These are phyloP conservation scores for Podaxis sp. DNA, from an alignment of 768 basidiomycete species.

Conservation along the genomic window DNA sequence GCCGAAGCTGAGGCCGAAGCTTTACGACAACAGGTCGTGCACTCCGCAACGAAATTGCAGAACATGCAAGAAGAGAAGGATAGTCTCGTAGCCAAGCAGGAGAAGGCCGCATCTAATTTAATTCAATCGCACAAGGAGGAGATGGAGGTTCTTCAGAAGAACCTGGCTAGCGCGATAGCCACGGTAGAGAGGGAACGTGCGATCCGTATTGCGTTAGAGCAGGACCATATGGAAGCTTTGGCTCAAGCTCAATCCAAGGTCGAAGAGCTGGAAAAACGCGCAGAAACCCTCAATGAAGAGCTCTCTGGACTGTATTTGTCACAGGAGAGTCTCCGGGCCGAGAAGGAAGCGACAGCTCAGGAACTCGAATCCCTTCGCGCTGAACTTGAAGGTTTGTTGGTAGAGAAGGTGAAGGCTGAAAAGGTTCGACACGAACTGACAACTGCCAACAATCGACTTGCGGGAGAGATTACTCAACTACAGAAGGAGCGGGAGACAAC, in stretches of 20 bases:
- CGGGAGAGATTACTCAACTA: conserved; percentile 21
- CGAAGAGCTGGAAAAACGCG: conserved; percentile 18
- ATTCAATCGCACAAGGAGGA: not conserved
- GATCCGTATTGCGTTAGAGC: conserved; percentile 15
- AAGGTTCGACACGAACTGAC: not conserved
- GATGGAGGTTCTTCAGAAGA: conserved; percentile 1
- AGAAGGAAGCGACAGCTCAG: conserved; percentile 15
- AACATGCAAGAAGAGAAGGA: conserved; percentile 11
- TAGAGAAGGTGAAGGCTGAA: not conserved
- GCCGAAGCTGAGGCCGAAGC: not conserved
- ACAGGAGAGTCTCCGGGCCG: conserved; percentile 19
- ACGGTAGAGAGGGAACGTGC: conserved; percentile 4
- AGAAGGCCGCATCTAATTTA: not conserved
- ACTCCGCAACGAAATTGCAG: conserved; percentile 7
- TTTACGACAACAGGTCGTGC: conserved; percentile 1
- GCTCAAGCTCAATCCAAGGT: conserved; percentile 18
- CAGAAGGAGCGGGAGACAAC: conserved; percentile 30
- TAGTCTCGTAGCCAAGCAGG: not conserved
- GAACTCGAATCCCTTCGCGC: not conserved
- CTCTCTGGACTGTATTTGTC: conserved; percentile 5
- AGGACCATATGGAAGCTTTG: conserved; percentile 20
- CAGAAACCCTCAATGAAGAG: conserved; percentile 17
- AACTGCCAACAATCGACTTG: conserved; percentile 11
- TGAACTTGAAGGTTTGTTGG: not conserved
- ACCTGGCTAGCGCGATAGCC: not conserved